Conservation (phyloP, 495 filamentous ascomycete species). For the Neurospora sp. region DNA sequence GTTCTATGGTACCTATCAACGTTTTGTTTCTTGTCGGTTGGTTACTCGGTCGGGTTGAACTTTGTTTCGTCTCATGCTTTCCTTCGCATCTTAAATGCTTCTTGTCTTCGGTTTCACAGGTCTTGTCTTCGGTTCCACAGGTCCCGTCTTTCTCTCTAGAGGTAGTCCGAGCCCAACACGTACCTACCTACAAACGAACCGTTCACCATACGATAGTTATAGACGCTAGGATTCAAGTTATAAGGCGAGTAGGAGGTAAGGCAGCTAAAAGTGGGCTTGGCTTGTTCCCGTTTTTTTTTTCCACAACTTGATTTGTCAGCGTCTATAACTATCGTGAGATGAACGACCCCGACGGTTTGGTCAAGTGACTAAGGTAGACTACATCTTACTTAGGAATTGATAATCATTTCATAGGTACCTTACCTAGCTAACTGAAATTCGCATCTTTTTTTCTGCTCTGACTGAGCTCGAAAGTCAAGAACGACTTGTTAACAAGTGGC, state of each 20-base stretch:
- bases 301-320: neutral
- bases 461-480: too few species aligned
- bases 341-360: neutral
- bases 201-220: neutral
- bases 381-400: neutral
- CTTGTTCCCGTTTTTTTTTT: neutral
- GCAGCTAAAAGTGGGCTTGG: neutral
- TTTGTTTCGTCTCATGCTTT: neutral
- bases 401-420: neutral
- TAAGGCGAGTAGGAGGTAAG: neutral
- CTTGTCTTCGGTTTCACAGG: neutral
- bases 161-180: neutral
- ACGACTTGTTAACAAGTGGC: too few species aligned
- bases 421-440: too few species aligned
- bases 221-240: neutral
- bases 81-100: too few species aligned
- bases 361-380: too few species aligned
- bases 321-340: neutral
- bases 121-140: neutral
- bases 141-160: too few species aligned
- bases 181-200: neutral
- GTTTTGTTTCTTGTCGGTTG: neutral
- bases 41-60: neutral
- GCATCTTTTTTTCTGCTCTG: too few species aligned
- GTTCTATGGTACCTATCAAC: neutral